These are phyloP conservation scores for Claviceps arundinis DNA, from an alignment of 2,329 filamentous ascomycete species.

Conservation along the genomic window DNA sequence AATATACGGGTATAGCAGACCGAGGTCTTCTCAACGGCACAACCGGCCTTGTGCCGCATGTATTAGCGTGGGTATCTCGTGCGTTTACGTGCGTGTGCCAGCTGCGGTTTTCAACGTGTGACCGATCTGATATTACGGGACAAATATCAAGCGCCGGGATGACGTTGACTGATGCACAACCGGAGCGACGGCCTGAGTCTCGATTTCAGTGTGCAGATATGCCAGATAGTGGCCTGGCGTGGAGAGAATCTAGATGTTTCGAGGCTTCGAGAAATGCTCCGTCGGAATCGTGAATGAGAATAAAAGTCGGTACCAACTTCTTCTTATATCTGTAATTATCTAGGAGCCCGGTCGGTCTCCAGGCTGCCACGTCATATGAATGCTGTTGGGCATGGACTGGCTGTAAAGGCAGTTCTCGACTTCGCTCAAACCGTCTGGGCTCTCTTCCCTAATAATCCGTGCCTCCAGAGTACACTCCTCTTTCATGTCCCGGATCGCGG, in stretches of 20 bases:
- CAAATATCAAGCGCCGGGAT: not conserved
- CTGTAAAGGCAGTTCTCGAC: conserved; percentile 9
- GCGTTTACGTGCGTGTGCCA: not conserved
- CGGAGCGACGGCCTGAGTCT: not conserved
- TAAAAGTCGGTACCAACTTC: not conserved
- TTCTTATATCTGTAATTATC: not conserved
- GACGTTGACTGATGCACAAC: not conserved
- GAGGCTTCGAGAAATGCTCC: not conserved
- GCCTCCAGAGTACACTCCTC: not conserved
- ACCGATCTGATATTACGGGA: not conserved
- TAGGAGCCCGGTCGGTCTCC: conserved; percentile 1
- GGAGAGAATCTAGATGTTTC: not conserved
- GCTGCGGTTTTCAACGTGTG: not conserved
- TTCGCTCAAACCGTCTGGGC: not conserved
- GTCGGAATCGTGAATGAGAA: not conserved
- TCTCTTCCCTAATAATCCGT: not conserved
- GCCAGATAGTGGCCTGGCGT: not conserved
- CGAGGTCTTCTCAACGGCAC: conserved; percentile 36
- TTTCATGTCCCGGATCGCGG: not conserved
- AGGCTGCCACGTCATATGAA: not conserved
- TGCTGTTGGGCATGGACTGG: not conserved
- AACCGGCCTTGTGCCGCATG: conserved; percentile 29
- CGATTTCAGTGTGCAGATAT: not conserved
- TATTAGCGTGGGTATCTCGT: conserved; percentile 21
- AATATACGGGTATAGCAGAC: not conserved